Conservation (phyloP, 345 rosid species). For the Lepidium didymum region DNA sequence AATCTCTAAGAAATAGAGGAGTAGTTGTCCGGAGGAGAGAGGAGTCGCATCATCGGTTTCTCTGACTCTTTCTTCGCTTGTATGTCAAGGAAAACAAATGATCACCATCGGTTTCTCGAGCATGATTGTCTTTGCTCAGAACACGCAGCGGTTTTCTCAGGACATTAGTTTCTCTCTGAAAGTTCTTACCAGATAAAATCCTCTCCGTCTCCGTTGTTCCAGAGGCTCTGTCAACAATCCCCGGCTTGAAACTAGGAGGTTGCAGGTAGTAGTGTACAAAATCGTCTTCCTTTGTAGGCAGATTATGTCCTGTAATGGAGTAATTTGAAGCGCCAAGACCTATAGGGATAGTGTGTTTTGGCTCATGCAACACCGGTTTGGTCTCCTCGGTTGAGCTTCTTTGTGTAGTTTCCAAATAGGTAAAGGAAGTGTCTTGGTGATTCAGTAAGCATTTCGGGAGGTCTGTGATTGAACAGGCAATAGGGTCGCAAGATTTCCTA, state of each 20-base stretch:
- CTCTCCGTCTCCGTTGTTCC: conserved; percentile 21
- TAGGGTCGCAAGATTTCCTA: conserved; percentile 25
- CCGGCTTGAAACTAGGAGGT: conserved; percentile 11
- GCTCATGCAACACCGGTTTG: conserved; percentile 20
- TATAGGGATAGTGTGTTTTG: conserved; percentile 21
- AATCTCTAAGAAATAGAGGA: background rate
- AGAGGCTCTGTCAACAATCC: conserved; percentile 24
- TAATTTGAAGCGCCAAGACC: conserved; percentile 11
- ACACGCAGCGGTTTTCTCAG: conserved; percentile 21
- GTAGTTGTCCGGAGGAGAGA: too few relatives aligned
- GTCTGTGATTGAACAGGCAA: conserved; percentile 16
- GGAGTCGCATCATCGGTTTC: too few relatives aligned
- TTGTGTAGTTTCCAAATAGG: conserved; percentile 21
- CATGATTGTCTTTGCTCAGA: conserved; percentile 21
- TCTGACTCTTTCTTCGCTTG: conserved; percentile 41
- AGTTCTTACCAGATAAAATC: conserved; percentile 22
- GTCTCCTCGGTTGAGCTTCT: conserved; percentile 24
- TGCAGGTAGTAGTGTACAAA: conserved; percentile 19
- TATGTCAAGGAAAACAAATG: conserved; percentile 40
- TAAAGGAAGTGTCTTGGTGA: conserved; percentile 29
- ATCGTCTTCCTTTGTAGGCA: conserved; percentile 23
- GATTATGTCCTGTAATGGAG: conserved; percentile 20
- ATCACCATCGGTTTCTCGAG: conserved; percentile 30
- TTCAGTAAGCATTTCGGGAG: conserved; percentile 33
- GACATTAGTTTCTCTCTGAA: conserved; percentile 19